These are phyloP conservation scores for Lineolata rhizophorae DNA, from an alignment of 495 filamentous ascomycete species.

Conservation along the genomic window DNA sequence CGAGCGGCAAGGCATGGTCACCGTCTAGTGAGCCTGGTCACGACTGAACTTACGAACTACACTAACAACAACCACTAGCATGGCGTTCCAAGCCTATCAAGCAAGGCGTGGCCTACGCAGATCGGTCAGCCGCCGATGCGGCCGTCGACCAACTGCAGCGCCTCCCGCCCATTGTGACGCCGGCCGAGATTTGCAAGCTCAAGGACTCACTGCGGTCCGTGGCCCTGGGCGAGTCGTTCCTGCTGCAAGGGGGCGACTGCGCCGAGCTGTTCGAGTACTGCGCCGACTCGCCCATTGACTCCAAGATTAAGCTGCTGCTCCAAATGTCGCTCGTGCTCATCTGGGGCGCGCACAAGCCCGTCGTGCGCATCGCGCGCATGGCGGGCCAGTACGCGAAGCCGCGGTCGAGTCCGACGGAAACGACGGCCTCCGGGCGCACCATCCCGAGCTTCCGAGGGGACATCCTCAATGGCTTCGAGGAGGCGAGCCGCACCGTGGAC, in stretches of 20 bases:
- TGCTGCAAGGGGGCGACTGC: constrained; percentile 92
- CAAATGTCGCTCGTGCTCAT: constrained; percentile 91
- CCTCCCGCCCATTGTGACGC: constrained; percentile 78
- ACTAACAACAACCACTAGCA: constrained; percentile 26
- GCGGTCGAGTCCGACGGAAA: constrained; percentile 69
- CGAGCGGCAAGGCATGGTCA: too few relatives aligned
- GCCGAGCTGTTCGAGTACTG: constrained; percentile 97
- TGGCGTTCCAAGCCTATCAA: constrained; percentile 86
- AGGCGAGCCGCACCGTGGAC: constrained; percentile 51
- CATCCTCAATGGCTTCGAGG: constrained; percentile 74
- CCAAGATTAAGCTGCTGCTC: constrained; percentile 85
- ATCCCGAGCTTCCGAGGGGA: constrained; percentile 86
- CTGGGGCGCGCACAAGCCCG: constrained; percentile 75
- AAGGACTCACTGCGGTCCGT: constrained; percentile 61
- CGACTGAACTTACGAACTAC: too few relatives aligned
- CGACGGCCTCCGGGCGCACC: constrained; percentile 44
- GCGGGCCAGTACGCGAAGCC: constrained; percentile 96
- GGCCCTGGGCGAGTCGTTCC: constrained; percentile 77
- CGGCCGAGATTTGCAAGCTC: constrained; percentile 59
- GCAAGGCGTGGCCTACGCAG: constrained; percentile 65
- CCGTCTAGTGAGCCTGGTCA: too few relatives aligned
- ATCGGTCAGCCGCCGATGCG: constrained; percentile 36
- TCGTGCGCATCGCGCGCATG: constrained; percentile 87
- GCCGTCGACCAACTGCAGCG: constrained; percentile 48
- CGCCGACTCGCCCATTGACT: constrained; percentile 62